Evolutionary conservation across 192 early-diverging fungal species (phyloP).

Genomic region (Cetraspora pellucida): DNA sequence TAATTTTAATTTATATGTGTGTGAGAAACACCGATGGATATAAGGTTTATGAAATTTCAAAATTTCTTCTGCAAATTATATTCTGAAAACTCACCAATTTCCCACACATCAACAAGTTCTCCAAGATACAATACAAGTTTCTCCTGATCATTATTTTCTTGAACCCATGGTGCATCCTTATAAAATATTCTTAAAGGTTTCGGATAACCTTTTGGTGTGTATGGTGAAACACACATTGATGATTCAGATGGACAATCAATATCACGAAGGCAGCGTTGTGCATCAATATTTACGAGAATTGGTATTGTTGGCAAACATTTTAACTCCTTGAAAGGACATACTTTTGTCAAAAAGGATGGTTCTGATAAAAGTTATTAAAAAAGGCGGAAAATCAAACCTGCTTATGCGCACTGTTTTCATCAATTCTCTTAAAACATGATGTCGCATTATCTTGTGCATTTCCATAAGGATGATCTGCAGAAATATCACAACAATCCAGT

Average conservation of each 20-base stretch:
- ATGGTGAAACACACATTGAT: constrained; percentile 56
- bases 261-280: constrained; percentile 44
- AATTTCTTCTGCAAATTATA: constrained; percentile 3
- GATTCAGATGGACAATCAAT: constrained; percentile 36
- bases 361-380: not conserved
- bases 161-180: constrained; percentile 43
- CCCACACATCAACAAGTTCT: constrained; percentile 71
- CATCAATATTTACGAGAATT: constrained; percentile 38
- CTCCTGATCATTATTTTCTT: constrained; percentile 31
- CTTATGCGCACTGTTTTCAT: not conserved
- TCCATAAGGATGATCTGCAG: constrained; percentile 56
- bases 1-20: constrained; percentile 24
- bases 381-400: constrained; percentile 22
- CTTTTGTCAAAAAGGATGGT: no score
- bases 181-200: constrained; percentile 60
- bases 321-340: not conserved
- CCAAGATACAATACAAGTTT: constrained; percentile 65
- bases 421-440: constrained; percentile 52
- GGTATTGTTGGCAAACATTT: constrained; percentile 46
- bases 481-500: constrained; percentile 61
- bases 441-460: constrained; percentile 43
- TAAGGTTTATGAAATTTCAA: not conserved
- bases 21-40: not conserved
- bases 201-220: constrained; percentile 48
- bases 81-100: constrained; percentile 51